Evolutionary conservation across 257 asterid genomes (phyloP).

Genomic region (Scutellaria minor): DNA sequence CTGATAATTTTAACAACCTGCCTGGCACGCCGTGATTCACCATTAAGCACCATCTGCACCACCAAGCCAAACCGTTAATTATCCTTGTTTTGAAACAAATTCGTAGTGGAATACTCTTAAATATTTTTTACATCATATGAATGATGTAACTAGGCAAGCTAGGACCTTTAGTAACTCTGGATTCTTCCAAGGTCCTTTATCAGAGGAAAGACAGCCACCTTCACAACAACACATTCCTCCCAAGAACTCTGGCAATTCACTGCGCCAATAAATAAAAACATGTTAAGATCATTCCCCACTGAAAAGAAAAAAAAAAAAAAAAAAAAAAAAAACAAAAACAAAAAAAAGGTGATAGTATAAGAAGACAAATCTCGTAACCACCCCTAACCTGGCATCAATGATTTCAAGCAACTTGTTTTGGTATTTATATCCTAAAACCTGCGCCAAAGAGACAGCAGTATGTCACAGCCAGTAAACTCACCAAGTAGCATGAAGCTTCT

Average conservation of each 20-base stretch:
- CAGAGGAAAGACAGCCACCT: conserved; percentile 85
- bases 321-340: not conserved
- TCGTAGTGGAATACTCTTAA: conserved; percentile 2
- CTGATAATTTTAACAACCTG: conserved; percentile 90
- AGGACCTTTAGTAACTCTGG: conserved; percentile 74
- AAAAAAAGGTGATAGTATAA: not conserved
- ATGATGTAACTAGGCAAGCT: conserved; percentile 2
- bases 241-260: conserved; percentile 78
- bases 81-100: conserved; percentile 9
- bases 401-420: conserved; percentile 80
- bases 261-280: conserved; percentile 40
- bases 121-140: conserved; percentile 3
- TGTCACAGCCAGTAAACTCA: conserved; percentile 27
- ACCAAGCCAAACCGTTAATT: conserved; percentile 28
- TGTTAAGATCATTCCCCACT: conserved; percentile 10
- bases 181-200: conserved; percentile 89
- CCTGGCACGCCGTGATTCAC: conserved; percentile 81
- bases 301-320: not conserved
- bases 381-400: conserved; percentile 68
- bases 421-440: conserved; percentile 84
- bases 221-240: conserved; percentile 81
- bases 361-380: conserved; percentile 18
- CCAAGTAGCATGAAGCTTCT: conserved; percentile 19
- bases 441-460: conserved; percentile 23
- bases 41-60: conserved; percentile 79